Percentiles rank a stretch among this genome's conserved stretches.
Conservation (phyloP, 371 early-diverging fungal genomes). For the Phascolomyces articulosus region DNA sequence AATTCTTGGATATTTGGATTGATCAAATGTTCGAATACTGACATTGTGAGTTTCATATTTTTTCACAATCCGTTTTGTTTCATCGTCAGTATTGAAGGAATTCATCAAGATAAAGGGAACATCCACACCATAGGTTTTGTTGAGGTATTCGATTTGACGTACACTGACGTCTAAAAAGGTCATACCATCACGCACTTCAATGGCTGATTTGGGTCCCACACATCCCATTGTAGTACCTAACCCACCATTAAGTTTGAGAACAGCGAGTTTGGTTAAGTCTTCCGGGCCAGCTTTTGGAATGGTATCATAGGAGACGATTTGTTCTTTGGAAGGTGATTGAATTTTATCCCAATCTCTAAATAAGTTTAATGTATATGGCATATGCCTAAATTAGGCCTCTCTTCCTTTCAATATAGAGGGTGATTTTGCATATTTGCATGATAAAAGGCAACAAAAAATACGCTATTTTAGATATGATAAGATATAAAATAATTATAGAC, state of each 20-base stretch:
- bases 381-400: no score
- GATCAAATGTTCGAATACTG: constrained; percentile 97
- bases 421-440: no score
- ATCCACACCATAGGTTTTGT: constrained; percentile 83
- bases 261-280: constrained; percentile 94
- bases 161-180: constrained; percentile 99
- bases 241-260: constrained; percentile 99
- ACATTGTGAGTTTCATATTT: constrained; percentile 93
- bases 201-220: constrained; percentile 98
- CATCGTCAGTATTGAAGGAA: constrained; percentile 99
- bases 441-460: no score
- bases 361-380: background rate
- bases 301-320: constrained; percentile 78
- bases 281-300: constrained; percentile 57
- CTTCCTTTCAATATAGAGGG: no score
- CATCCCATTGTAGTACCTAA: constrained; percentile 99
- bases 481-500: constrained; percentile 19
- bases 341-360: constrained; percentile 91
- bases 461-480: background rate
- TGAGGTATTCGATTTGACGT: constrained; percentile 98
- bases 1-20: constrained; percentile 96
- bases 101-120: constrained; percentile 99
- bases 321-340: constrained; percentile 86
- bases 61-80: constrained; percentile 95
- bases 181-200: constrained; percentile 98